These are phyloP conservation scores for Wickerhamiella kurtzmanii DNA, from an alignment of 805 yeast species.

Conservation along the genomic window DNA sequence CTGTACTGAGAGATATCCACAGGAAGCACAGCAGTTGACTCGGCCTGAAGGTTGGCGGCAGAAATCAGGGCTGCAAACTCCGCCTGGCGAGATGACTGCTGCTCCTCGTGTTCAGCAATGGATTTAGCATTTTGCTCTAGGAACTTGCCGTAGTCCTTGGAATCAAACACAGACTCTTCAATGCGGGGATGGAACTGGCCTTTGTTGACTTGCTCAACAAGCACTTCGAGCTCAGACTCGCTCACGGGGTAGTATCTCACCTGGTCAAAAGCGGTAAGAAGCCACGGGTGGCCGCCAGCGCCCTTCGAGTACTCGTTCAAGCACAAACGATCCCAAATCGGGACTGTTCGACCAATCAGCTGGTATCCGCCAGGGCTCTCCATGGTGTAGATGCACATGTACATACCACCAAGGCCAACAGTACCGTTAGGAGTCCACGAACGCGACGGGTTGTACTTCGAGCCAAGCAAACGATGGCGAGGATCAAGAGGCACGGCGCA, in stretches of 20 bases:
- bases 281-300: slow-evolving; percentile 62
- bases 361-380: slow-evolving; percentile 98
- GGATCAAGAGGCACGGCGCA: slow-evolving; percentile 98
- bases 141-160: slow-evolving; percentile 66
- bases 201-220: slow-evolving; percentile 59
- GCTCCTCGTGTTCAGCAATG: slow-evolving; percentile 39
- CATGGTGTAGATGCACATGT: slow-evolving; percentile 97
- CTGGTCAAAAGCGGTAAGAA: slow-evolving; percentile 84
- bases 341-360: slow-evolving; percentile 89
- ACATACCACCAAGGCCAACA: slow-evolving; percentile 97
- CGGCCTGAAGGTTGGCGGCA: slow-evolving; percentile 29
- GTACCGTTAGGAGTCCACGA: slow-evolving; percentile 94
- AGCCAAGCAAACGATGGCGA: slow-evolving; percentile 79
- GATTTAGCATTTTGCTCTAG: slow-evolving; percentile 56
- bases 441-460: slow-evolving; percentile 93
- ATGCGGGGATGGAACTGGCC: slow-evolving; percentile 70
- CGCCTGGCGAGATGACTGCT: slow-evolving; percentile 55
- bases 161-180: slow-evolving; percentile 69
- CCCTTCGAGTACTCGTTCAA: slow-evolving; percentile 26
- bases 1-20: slow-evolving; percentile 44
- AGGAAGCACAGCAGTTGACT: slow-evolving; percentile 11
- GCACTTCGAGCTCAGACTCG: slow-evolving; percentile 65
- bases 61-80: slow-evolving; percentile 72
- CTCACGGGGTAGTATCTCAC: slow-evolving; percentile 86
- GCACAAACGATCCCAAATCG: slow-evolving; percentile 91